Conservation (phyloP, 495 filamentous ascomycete species). For the Podospora sp. region DNA sequence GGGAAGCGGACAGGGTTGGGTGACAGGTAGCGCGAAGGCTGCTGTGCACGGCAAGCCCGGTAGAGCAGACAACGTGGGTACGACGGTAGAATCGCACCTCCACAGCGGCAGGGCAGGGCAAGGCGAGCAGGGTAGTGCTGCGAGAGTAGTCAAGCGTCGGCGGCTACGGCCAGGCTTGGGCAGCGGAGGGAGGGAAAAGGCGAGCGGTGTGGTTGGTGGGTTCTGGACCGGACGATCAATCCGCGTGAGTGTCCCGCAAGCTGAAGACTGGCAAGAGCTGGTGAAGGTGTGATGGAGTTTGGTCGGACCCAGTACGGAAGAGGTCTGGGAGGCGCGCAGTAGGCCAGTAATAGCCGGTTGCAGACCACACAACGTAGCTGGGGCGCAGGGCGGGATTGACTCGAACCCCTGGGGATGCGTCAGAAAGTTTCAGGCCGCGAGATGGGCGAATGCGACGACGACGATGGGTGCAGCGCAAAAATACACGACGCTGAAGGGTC, state of each 20-base stretch:
- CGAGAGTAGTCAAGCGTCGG: constrained; percentile 10
- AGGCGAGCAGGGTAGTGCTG: neutral
- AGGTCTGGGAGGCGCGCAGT: constrained; percentile 10
- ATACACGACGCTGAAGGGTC: neutral
- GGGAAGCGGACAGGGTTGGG: constrained; percentile 21
- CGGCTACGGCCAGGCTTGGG: constrained; percentile 15
- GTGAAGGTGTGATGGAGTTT: constrained; percentile 6
- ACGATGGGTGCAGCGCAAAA: constrained; percentile 10
- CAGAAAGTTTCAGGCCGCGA: constrained; percentile 39
- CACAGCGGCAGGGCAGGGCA: constrained; percentile 4
- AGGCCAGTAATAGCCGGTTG: constrained; percentile 21
- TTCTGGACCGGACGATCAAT: constrained; percentile 21
- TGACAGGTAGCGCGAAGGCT: constrained; percentile 33
- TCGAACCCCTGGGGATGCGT: constrained; percentile 35
- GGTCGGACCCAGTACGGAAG: neutral
- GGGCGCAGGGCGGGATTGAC: constrained; percentile 21
- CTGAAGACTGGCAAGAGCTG: constrained; percentile 13
- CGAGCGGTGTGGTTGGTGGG: constrained; percentile 18
- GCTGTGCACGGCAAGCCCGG: constrained; percentile 31
- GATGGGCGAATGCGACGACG: constrained; percentile 32
- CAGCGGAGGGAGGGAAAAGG: neutral
- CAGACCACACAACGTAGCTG: neutral
- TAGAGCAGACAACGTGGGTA: constrained; percentile 13
- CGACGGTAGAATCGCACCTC: constrained; percentile 8
- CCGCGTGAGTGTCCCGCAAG: constrained; percentile 2